Evolutionary conservation across 805 yeast species (phyloP).

Genomic region (Ogataea glucozyma): DNA sequence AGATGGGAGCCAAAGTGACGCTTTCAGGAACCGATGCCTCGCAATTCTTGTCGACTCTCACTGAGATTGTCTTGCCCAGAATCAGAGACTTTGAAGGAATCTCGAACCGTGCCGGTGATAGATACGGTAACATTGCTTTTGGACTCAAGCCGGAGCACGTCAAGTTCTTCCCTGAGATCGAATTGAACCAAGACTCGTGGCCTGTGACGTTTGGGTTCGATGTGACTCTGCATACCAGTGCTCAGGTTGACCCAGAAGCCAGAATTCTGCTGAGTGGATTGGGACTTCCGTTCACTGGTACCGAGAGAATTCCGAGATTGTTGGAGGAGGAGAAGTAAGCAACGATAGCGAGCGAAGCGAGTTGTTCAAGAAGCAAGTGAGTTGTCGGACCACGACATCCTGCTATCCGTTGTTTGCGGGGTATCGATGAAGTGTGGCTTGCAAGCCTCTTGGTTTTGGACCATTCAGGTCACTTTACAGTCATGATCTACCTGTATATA

Average conservation of each 20-base stretch:
- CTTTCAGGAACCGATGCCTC: constrained; percentile 78
- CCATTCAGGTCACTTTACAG: no score
- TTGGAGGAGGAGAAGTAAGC: constrained; percentile 24
- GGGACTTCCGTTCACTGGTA: constrained; percentile 75
- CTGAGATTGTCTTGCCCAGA: constrained; percentile 92
- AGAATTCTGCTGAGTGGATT: constrained; percentile 77
- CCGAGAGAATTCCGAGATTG: constrained; percentile 42
- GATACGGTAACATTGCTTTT: constrained; percentile 80
- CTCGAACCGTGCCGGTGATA: constrained; percentile 75
- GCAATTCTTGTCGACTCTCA: constrained; percentile 81
- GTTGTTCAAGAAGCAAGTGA: no score
- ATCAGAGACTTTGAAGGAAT: constrained; percentile 85
- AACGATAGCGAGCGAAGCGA: no score
- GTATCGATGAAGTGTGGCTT: no score
- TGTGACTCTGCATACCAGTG: constrained; percentile 80
- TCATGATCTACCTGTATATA: no score
- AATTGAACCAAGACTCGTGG: constrained; percentile 86
- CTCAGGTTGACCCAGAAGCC: constrained; percentile 89
- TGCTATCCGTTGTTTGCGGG: no score
- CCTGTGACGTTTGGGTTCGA: constrained; percentile 85
- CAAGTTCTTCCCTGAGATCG: constrained; percentile 89
- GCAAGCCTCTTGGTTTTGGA: no score
- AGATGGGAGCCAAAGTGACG: constrained; percentile 85
- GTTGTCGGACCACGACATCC: no score
- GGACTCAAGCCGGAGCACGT: constrained; percentile 80